These are phyloP conservation scores for Cutaneotrichosporon cavernicola DNA, from an alignment of 1,284 basidiomycete species.

Conservation along the genomic window DNA sequence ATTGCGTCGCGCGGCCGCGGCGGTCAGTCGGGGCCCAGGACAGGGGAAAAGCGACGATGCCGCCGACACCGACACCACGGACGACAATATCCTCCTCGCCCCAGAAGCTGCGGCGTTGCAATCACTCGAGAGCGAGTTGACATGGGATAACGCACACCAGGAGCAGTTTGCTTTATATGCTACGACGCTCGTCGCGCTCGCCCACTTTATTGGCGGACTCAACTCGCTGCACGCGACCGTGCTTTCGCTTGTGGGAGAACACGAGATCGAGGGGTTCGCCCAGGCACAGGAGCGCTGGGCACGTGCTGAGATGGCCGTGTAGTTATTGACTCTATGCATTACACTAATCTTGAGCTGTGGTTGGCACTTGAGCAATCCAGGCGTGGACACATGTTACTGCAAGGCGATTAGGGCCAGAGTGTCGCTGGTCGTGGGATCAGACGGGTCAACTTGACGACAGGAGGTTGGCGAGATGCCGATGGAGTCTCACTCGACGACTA, in stretches of 20 bases:
- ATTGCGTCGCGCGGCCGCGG: background rate
- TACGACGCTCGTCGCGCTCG: slow-evolving; percentile 43
- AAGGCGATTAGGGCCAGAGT: no score
- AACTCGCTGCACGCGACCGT: slow-evolving; percentile 44
- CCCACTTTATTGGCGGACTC: slow-evolving; percentile 38
- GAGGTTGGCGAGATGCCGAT: no score
- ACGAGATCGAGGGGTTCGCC: slow-evolving; percentile 43
- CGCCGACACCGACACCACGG: background rate
- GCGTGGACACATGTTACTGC: no score
- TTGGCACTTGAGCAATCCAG: no score
- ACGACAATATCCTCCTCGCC: background rate
- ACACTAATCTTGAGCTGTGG: no score
- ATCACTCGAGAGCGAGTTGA: slow-evolving; percentile 22
- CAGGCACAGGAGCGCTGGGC: slow-evolving; percentile 41
- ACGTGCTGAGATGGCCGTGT: background rate
- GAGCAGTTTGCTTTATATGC: slow-evolving; percentile 49
- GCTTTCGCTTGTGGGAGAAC: slow-evolving; percentile 43
- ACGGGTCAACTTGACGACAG: no score
- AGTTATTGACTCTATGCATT: no score
- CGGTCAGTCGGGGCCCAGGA: background rate
- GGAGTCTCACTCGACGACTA: no score
- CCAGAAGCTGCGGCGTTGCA: background rate
- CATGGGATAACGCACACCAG: slow-evolving; percentile 32
- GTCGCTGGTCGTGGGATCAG: no score
- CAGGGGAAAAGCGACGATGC: background rate